These are phyloP conservation scores for Pseudogymnoascus sp. DNA, from an alignment of 2,329 filamentous ascomycete genomes.

Conservation along the genomic window DNA sequence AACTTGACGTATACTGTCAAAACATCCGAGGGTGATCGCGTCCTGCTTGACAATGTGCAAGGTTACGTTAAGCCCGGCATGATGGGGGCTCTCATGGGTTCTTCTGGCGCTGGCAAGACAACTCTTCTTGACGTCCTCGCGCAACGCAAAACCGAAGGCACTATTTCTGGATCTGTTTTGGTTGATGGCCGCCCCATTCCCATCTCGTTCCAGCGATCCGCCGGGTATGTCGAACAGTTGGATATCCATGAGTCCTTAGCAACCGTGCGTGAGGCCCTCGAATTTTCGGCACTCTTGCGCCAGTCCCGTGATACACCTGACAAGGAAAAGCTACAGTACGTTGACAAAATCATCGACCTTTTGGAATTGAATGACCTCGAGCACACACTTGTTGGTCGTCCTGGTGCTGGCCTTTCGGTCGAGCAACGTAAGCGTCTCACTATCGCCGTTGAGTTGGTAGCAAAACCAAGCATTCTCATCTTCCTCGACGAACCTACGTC, in stretches of 20 bases:
- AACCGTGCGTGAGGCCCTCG: constrained; percentile 80
- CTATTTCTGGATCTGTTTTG: constrained; percentile 74
- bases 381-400: constrained; percentile 54
- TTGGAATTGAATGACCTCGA: constrained; percentile 59
- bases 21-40: constrained; percentile 50
- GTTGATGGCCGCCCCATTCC: constrained; percentile 60
- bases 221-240: constrained; percentile 81
- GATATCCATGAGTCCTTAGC: constrained; percentile 77
- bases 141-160: constrained; percentile 78
- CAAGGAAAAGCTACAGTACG: constrained; percentile 72
- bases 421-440: constrained; percentile 55
- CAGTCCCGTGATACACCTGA: constrained; percentile 65
- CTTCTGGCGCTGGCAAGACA: constrained; percentile 71
- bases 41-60: constrained; percentile 69
- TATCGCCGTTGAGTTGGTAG: constrained; percentile 51
- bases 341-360: constrained; percentile 63
- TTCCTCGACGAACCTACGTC: constrained; percentile 55
- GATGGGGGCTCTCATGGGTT: constrained; percentile 54
- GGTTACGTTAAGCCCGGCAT: constrained; percentile 71
- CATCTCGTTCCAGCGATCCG: constrained; percentile 66
- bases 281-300: constrained; percentile 80
- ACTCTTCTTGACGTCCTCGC: constrained; percentile 79
- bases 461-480: constrained; percentile 48
- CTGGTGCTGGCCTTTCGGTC: constrained; percentile 51
- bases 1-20: constrained; percentile 60